phyloP scores from a whole-genome alignment of 345 rosid genomes.

The Leavenworthia alabamica region DNA sequence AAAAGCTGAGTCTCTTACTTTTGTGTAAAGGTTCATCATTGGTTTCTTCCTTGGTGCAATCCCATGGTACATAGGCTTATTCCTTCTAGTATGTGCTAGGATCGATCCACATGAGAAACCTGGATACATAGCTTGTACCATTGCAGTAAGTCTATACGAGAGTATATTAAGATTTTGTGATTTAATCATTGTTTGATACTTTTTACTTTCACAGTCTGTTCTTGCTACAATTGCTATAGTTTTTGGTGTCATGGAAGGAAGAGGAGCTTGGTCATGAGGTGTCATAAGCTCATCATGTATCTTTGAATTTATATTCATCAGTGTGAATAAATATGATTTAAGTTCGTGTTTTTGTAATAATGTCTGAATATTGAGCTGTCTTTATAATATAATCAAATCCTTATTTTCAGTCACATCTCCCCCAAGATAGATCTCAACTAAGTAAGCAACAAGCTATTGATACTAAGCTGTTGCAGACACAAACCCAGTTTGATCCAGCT shows the following conservation, averaged over 20 bases:
- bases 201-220: constrained; percentile 10
- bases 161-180: background rate
- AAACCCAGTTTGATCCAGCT: too few relatives aligned
- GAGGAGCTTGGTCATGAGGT: constrained; percentile 18
- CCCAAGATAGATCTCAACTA: too few relatives aligned
- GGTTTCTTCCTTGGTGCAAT: constrained; percentile 72
- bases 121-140: constrained; percentile 71
- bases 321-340: background rate
- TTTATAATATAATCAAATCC: too few relatives aligned
- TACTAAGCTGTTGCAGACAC: too few relatives aligned
- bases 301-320: background rate
- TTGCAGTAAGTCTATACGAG: constrained; percentile 44
- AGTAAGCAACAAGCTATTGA: too few relatives aligned
- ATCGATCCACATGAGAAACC: constrained; percentile 68
- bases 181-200: background rate
- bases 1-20: background rate
- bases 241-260: constrained; percentile 10
- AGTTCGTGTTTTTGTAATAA: background rate
- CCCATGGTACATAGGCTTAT: constrained; percentile 80
- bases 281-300: too few relatives aligned
- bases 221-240: constrained; percentile 21
- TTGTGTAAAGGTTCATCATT: constrained; percentile 51
- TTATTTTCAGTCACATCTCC: too few relatives aligned
- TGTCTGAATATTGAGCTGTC: background rate
- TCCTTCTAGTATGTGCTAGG: constrained; percentile 45